Evolutionary conservation across 1,284 basidiomycete genomes (phyloP), one percentile per base, ranked within the genome.

Genomic region (Pholiota adiposa): DNA sequence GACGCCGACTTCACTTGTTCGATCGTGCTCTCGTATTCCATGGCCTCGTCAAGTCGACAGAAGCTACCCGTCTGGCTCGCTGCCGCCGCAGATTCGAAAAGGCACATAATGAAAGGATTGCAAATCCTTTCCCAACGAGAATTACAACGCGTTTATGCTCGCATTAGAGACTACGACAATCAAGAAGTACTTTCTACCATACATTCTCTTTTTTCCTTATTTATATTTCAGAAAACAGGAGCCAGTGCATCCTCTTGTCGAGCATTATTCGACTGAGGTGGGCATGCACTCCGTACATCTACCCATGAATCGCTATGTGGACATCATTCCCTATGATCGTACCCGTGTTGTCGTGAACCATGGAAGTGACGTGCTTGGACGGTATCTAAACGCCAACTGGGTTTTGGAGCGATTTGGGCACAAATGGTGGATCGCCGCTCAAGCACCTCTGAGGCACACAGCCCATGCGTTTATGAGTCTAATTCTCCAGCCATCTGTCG

Each of bases 371-470:
- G 25, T 19, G 33, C 65, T 70, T 8, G 81, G 76, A 11, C 75
- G 83, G 56, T 95, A 95, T 71, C 70, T 95, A 29, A 94, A 95
- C 67, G 93, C 89, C n/a, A 91, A 83, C 67, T 94, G 92, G 89
- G 86, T 94, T 16, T 77, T 82, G 41, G 93, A 95, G 69, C 74
- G 80, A 27, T 82, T 78, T 54, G 90, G 93, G 1, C 82, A 80
- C 21, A 90, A 86, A 67, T 87, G 85, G 84, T 93, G 91, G 89
- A 90, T 95, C 58, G 92, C 92, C 8, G 82, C 90, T 0, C 93
- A 94, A 70, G 93, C 92, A 0, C 92, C 93, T 1, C 74, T 93
- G 25, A 84, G 82, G 1, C 70, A 78, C 46, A 92, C 92, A 0
- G 76, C 82, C 1, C 88, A 94, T 69, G 78, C 89, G 4, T 94